phyloP scores from a whole-genome alignment of 1,139 yeast genomes.

The Saccharomycopsis phalli region DNA sequence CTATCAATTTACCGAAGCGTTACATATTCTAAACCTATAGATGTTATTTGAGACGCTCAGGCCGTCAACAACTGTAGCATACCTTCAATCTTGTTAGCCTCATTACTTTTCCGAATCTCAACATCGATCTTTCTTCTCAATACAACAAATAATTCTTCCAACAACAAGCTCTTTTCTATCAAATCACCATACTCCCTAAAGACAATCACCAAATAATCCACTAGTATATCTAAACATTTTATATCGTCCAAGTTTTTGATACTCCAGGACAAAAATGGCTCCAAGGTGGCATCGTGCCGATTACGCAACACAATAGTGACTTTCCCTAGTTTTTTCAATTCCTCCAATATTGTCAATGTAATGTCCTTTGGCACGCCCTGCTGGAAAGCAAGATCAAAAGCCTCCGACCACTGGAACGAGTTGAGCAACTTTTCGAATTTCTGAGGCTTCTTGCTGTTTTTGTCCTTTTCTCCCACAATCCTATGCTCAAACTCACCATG shows the following conservation, averaged over 20 bases:
- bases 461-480: conserved; percentile 47
- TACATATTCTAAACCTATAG: no score
- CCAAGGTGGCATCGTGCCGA: conserved; percentile 77
- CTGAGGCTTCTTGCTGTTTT: conserved; percentile 52
- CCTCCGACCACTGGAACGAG: conserved; percentile 88
- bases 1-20: no score
- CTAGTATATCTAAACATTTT: conserved; percentile 61
- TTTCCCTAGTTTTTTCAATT: conserved; percentile 81
- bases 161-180: conserved; percentile 67
- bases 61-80: conserved; percentile 73
- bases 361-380: conserved; percentile 72
- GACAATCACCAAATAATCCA: conserved; percentile 79
- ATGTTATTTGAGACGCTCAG: no score
- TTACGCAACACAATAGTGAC: conserved; percentile 68
- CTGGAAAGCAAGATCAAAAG: conserved; percentile 76
- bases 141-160: conserved; percentile 60
- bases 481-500: conserved; percentile 82
- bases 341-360: conserved; percentile 73
- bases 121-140: conserved; percentile 51
- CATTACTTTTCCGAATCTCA: conserved; percentile 73
- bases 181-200: conserved; percentile 69
- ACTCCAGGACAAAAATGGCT: conserved; percentile 83
- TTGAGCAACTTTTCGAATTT: conserved; percentile 78
- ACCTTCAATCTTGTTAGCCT: conserved; percentile 85
- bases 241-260: conserved; percentile 68